phyloP scores from a whole-genome alignment of 108 stramenopile genomes.

The Hondaea fermentalgiana region DNA sequence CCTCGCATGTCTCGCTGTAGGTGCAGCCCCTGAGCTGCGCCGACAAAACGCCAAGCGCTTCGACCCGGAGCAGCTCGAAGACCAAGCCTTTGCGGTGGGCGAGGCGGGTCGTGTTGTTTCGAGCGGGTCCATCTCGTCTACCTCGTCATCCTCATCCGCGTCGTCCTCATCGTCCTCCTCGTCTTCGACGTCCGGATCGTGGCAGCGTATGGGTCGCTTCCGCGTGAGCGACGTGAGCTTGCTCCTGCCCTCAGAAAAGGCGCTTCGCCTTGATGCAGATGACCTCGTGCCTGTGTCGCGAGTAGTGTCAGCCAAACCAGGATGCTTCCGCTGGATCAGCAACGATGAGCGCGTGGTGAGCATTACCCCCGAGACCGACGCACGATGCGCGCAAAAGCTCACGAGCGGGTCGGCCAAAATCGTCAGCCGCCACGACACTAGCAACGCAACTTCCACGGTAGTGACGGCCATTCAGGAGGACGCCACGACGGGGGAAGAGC shows the following conservation, averaged over 20 bases:
- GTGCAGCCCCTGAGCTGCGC: no score
- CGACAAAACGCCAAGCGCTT: no score
- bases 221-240: not conserved
- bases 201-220: not conserved
- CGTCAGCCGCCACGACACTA: not conserved
- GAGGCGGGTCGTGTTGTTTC: no score
- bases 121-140: no score
- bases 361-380: not conserved
- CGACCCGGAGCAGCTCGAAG: no score
- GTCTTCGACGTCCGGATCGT: no score
- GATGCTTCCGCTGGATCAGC: not conserved
- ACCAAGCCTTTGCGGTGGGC: no score
- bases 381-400: not conserved
- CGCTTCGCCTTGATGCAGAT: not conserved
- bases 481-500: not conserved
- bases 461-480: not conserved
- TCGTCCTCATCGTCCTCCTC: no score
- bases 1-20: no score
- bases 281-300: not conserved
- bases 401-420: not conserved
- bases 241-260: not conserved
- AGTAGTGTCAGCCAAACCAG: not conserved
- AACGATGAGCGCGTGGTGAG: not conserved
- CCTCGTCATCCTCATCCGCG: no score
- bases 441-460: not conserved